These are phyloP conservation scores for Penicillium sp. DNA, from an alignment of 2,329 filamentous ascomycete genomes.

Conservation along the genomic window DNA sequence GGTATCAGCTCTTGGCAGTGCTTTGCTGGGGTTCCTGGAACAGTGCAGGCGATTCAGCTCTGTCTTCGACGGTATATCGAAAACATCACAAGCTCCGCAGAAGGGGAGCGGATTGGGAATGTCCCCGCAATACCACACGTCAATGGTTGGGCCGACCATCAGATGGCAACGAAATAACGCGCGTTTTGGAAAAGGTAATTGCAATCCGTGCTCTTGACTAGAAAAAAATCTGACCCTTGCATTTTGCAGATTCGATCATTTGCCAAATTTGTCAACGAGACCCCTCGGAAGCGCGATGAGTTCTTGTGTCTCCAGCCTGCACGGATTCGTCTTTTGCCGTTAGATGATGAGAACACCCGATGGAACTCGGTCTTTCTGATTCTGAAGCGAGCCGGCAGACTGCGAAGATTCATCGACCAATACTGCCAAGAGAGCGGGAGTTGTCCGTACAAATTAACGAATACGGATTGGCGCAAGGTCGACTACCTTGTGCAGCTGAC, in stretches of 20 bases:
- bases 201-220: neutral
- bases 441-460: neutral
- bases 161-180: neutral
- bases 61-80: neutral
- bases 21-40: neutral
- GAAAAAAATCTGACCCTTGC: neutral
- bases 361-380: neutral
- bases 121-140: neutral
- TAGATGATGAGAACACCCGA: neutral
- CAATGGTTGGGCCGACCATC: neutral
- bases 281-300: neutral
- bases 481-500: neutral
- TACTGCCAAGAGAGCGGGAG: neutral
- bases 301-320: slow-evolving; percentile 5
- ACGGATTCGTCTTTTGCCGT: neutral
- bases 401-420: neutral
- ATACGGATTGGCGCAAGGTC: slow-evolving; percentile 1
- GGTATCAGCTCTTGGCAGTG: neutral
- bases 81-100: neutral
- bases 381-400: neutral
- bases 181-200: neutral
- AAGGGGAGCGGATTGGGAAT: neutral
- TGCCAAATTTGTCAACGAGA: slow-evolving; percentile 7
- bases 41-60: neutral
- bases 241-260: slow-evolving; percentile 10